Conservation (phyloP, 441 rosid genomes). For the Pelargonium myrrhifolium region DNA sequence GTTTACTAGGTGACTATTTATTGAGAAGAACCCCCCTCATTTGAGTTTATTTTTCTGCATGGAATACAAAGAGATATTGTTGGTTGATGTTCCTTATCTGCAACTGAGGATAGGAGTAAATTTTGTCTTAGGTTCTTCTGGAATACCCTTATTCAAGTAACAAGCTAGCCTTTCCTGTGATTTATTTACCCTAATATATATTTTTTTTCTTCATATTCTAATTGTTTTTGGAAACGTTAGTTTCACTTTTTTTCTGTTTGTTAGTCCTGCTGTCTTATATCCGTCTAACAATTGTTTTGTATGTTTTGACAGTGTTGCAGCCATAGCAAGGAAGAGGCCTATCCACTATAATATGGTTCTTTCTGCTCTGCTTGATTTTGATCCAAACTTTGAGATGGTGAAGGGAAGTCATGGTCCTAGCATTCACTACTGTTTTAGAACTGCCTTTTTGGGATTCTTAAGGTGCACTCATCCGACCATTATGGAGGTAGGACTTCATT, state of each 20-base stretch:
- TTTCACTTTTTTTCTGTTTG: neutral
- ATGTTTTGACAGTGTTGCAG: slow-evolving; percentile 73
- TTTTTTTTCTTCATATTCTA: neutral
- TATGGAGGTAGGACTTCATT: slow-evolving; percentile 55
- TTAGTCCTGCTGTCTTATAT: neutral
- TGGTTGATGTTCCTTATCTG: neutral
- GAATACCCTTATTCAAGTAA: neutral
- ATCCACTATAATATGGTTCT: slow-evolving; percentile 58
- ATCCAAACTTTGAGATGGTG: slow-evolving; percentile 52
- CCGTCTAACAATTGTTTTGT: slow-evolving; percentile 14
- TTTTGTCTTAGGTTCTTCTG: neutral
- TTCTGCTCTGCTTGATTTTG: slow-evolving; percentile 72
- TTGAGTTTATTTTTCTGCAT: neutral
- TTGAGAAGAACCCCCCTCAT: too few relatives aligned
- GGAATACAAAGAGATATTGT: neutral
- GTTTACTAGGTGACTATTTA: neutral
- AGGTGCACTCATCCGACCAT: slow-evolving; percentile 68
- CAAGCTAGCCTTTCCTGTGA: too few relatives aligned
- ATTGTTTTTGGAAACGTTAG: neutral
- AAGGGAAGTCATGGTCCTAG: slow-evolving; percentile 72
- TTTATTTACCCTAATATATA: neutral
- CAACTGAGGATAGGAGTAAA: too few relatives aligned
- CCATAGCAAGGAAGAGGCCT: slow-evolving; percentile 86
- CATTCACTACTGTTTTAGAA: slow-evolving; percentile 79
- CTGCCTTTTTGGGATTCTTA: slow-evolving; percentile 93